Evolutionary conservation across 1,139 yeast species (phyloP).

Genomic region (Spencermartinsiella ligniputridi): DNA sequence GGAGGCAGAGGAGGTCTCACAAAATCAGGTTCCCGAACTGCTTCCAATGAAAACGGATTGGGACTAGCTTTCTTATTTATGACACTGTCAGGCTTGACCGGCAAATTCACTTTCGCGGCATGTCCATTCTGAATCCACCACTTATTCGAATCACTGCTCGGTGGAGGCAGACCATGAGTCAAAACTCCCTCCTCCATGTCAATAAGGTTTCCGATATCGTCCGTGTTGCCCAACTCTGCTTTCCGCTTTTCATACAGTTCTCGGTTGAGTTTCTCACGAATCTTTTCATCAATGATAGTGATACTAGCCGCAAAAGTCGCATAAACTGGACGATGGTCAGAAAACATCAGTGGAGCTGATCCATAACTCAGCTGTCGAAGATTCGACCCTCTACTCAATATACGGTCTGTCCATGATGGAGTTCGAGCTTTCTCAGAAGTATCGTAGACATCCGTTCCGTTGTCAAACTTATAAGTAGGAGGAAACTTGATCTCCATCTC

Average conservation of each 20-base stretch:
- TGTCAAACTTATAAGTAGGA: slow-evolving; percentile 93
- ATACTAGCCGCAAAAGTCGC: slow-evolving; percentile 69
- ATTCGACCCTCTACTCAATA: slow-evolving; percentile 48
- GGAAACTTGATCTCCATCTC: slow-evolving; percentile 76
- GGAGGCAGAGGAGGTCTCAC: slow-evolving; percentile 24
- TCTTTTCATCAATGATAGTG: slow-evolving; percentile 61
- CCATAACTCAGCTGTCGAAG: slow-evolving; percentile 64
- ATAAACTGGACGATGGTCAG: slow-evolving; percentile 93
- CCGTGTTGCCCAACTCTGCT: slow-evolving; percentile 36
- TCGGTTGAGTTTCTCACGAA: slow-evolving; percentile 53
- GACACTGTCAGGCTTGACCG: slow-evolving; percentile 39
- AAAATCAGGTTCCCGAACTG: slow-evolving; percentile 23
- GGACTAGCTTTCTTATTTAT: slow-evolving; percentile 53
- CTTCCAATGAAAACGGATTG: slow-evolving; percentile 57
- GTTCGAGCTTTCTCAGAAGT: slow-evolving; percentile 87
- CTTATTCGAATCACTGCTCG: slow-evolving; percentile 72
- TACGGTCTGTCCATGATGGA: slow-evolving; percentile 97
- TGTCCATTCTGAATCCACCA: slow-evolving; percentile 92
- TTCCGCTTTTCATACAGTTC: slow-evolving; percentile 50
- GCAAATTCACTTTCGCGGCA: slow-evolving; percentile 57
- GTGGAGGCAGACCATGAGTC: slow-evolving; percentile 65
- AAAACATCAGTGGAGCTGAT: slow-evolving; percentile 60
- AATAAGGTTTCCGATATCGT: slow-evolving; percentile 29
- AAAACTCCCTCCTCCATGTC: slow-evolving; percentile 35
- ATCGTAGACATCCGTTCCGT: slow-evolving; percentile 79